Conservation (phyloP, 2,329 filamentous ascomycete genomes). For the Orbilia oligospora region DNA sequence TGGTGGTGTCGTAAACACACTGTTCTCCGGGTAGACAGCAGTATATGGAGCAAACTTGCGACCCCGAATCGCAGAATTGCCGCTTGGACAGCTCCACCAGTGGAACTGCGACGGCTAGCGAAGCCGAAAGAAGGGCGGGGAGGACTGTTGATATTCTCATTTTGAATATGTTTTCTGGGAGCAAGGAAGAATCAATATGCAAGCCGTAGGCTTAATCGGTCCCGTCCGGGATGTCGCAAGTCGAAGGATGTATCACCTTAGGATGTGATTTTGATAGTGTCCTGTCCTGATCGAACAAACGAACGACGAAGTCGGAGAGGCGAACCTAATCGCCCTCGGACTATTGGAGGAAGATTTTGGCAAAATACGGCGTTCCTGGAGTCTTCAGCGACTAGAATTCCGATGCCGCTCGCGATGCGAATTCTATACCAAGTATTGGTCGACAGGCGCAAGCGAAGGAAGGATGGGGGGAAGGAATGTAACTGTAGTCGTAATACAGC, state of each 20-base stretch:
- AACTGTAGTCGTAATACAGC: conserved; percentile 35
- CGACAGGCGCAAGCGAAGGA: conserved; percentile 30
- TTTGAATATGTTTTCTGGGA: conserved; percentile 13
- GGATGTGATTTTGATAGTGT: conserved; percentile 3
- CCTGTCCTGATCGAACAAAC: conserved; percentile 29
- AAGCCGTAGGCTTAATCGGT: background rate
- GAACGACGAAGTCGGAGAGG: conserved; percentile 44
- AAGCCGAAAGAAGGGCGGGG: conserved; percentile 44
- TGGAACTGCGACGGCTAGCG: conserved; percentile 47
- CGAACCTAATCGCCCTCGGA: conserved; percentile 49
- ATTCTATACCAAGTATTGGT: conserved; percentile 13
- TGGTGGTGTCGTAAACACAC: conserved; percentile 54
- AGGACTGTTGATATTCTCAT: conserved; percentile 53
- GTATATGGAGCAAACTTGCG: conserved; percentile 41
- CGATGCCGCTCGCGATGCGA: conserved; percentile 20
- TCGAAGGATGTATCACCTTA: conserved; percentile 10
- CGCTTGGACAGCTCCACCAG: conserved; percentile 57
- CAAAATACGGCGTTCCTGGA: background rate
- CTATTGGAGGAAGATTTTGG: background rate
- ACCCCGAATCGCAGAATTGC: conserved; percentile 45
- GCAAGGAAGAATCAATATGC: conserved; percentile 14
- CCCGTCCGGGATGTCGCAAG: conserved; percentile 15
- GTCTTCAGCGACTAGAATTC: conserved; percentile 18
- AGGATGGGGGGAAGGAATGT: conserved; percentile 20
- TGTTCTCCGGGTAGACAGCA: conserved; percentile 52